Conservation (phyloP, 202 grass and related monocot genomes). For the Elaeis oleifera region DNA sequence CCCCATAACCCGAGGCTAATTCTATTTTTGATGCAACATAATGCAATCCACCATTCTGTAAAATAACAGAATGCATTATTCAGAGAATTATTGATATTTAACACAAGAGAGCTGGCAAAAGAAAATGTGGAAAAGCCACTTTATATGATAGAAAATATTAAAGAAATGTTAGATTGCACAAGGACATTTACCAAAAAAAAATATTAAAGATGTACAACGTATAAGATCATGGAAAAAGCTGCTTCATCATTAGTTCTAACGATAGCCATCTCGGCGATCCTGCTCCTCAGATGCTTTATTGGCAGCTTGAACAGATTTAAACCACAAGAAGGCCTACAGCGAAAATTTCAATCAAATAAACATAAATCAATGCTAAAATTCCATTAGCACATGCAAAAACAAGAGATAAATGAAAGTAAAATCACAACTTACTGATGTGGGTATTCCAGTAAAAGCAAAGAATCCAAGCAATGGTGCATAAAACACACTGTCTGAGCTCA, state of each 20-base stretch:
- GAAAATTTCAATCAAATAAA: neutral
- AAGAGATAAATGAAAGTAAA: neutral
- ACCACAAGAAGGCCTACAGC: constrained; percentile 70
- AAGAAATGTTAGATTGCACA: too few relatives aligned
- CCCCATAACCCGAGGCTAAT: too few relatives aligned
- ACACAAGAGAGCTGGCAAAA: too few relatives aligned
- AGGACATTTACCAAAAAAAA: too few relatives aligned
- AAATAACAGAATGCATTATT: too few relatives aligned
- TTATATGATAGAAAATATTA: too few relatives aligned
- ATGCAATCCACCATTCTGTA: too few relatives aligned
- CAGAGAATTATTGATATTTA: too few relatives aligned
- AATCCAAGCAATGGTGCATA: constrained; percentile 84
- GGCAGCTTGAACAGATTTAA: constrained; percentile 71
- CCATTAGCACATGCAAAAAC: neutral
- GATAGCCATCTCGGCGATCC: constrained; percentile 62
- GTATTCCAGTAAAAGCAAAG: constrained; percentile 88
- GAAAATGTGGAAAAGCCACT: too few relatives aligned
- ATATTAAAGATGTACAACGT: too few relatives aligned
- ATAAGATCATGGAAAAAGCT: too few relatives aligned
- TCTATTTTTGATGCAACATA: too few relatives aligned
- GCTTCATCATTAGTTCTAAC: constrained; percentile 9
- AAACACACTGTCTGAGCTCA: constrained; percentile 64
- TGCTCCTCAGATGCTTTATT: constrained; percentile 85
- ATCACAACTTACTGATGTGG: constrained; percentile 58
- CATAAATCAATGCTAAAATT: constrained; percentile 2